Base-by-base conservation (phyloP, 192 early-diverging fungal genomes). In the Rhizoclosmatium globosum region DNA sequence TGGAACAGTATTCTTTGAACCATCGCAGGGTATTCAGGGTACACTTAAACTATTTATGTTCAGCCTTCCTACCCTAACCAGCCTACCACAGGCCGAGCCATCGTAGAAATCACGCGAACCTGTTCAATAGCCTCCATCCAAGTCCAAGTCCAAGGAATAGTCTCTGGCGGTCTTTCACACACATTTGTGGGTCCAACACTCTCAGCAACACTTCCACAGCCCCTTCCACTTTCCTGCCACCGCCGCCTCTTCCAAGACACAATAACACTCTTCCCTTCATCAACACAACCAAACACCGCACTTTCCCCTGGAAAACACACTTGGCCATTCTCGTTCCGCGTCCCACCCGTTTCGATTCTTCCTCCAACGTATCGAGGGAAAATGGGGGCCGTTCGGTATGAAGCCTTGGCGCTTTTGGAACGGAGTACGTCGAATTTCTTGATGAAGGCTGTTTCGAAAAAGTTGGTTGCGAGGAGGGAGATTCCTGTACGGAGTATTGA, bases 251-350 rank as follows among this genome's bases (percentile, higher is more conserved):
- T 79, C 61, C 44, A 47, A 3, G 69, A 79, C 78, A 59, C 78
- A 9, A 72, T 79, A 44, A 65, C 62, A 3, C 64, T 79, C 17
- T 79, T 50, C 44, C 78, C 78, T 11, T 11, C 47, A 46, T 4
- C 62, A 53, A 41, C 43, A 9, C 71, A 64, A 21, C 68, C 53
- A 64, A 21, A 42, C 7, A 31, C 44, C 39, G 45, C 21, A 15
- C 77, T 78, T 53, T 15, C 41, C 15, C 59, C 70, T 2, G 78
- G 78, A 1, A 56, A 62, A 21, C 78, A 79, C 61, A 73, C 78
- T 1, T 79, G 78, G 78, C 78, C 78, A 7, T 79, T 79, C 71
- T 73, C 70, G 46, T 79, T 79, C 64, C 78, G 78, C 38, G 78
- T 79, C 1, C 78, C 78, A 19, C 78, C 78, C 44, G 78, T 73